These are phyloP conservation scores for Didymella keratinophila DNA, from an alignment of 2,329 filamentous ascomycete genomes.

Conservation along the genomic window DNA sequence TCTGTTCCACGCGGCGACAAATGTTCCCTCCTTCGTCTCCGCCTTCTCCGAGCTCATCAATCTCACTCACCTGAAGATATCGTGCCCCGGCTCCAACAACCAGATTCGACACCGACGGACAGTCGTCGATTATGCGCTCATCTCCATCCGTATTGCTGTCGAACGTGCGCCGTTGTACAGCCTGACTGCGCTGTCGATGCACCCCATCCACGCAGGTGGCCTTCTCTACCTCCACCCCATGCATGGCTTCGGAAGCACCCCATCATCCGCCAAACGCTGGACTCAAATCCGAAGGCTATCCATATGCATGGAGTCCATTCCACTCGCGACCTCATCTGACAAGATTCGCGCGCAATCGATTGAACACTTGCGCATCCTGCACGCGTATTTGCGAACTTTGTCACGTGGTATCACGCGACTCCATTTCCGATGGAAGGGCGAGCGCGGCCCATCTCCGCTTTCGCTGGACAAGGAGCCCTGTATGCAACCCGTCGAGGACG, in stretches of 20 bases:
- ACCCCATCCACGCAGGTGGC: constrained; percentile 76
- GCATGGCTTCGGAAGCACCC: constrained; percentile 76
- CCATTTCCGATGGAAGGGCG: constrained; percentile 78
- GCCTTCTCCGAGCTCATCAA: constrained; percentile 74
- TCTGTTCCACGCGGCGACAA: constrained; percentile 87
- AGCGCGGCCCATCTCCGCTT: constrained; percentile 76
- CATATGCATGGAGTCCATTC: constrained; percentile 74
- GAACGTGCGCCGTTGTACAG: constrained; percentile 73
- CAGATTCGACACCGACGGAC: constrained; percentile 74
- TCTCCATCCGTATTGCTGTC: constrained; percentile 83
- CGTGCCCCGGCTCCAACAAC: constrained; percentile 75
- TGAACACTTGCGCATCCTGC: constrained; percentile 71
- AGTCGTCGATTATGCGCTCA: constrained; percentile 86
- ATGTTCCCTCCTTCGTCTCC: constrained; percentile 82
- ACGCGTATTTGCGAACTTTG: constrained; percentile 79
- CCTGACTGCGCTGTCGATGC: constrained; percentile 74
- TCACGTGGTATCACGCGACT: constrained; percentile 72
- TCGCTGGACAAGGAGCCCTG: constrained; percentile 74
- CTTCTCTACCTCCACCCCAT: constrained; percentile 80
- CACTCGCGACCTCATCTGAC: constrained; percentile 62
- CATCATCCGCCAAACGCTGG: constrained; percentile 77
- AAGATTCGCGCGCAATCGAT: constrained; percentile 69
- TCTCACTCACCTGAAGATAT: constrained; percentile 76
- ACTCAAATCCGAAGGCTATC: constrained; percentile 76
- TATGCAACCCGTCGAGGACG: constrained; percentile 62